Conservation (phyloP, 306 rosid species). For the Trichosanthes cucumerina region DNA sequence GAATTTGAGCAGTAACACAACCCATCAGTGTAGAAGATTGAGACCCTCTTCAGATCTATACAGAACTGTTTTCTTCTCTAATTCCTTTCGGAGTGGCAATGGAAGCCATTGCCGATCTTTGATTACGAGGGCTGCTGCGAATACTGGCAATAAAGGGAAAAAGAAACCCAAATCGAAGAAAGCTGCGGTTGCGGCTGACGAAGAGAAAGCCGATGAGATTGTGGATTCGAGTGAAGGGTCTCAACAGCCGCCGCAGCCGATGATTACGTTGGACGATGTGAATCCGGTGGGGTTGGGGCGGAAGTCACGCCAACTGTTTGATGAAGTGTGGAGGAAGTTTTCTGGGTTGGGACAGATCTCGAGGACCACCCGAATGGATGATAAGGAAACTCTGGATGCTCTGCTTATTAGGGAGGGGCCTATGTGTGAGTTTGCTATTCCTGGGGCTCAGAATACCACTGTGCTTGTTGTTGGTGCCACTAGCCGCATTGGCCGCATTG, state of each 20-base stretch:
- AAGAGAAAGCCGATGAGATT: constrained; percentile 1
- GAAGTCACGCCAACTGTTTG: constrained; percentile 70
- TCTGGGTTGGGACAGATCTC: constrained; percentile 91
- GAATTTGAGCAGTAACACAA: not conserved
- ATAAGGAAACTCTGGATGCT: constrained; percentile 58
- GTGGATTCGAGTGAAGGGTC: not conserved
- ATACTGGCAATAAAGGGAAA: not conserved
- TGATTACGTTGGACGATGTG: constrained; percentile 70
- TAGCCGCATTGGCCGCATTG: constrained; percentile 76
- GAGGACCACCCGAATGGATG: constrained; percentile 58
- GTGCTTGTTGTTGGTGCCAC: constrained; percentile 94
- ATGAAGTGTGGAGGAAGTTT: constrained; percentile 93
- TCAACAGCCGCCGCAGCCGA: constrained; percentile 17
- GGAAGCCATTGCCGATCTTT: not conserved
- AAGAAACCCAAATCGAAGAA: constrained; percentile 7
- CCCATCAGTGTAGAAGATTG: constrained; percentile 2
- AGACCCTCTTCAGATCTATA: not conserved
- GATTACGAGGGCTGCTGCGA: constrained; percentile 8
- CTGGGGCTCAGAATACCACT: constrained; percentile 85
- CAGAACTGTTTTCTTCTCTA: not conserved
- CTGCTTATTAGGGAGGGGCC: constrained; percentile 81
- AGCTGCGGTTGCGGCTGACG: not conserved
- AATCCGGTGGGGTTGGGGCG: constrained; percentile 91
- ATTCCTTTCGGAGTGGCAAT: not conserved
- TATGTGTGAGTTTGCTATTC: constrained; percentile 83